A percentile compares a stretch with the other conserved stretches of the same genome.
Conservation (phyloP, 305 asterid genomes). For the Fraxinus latifolia region DNA sequence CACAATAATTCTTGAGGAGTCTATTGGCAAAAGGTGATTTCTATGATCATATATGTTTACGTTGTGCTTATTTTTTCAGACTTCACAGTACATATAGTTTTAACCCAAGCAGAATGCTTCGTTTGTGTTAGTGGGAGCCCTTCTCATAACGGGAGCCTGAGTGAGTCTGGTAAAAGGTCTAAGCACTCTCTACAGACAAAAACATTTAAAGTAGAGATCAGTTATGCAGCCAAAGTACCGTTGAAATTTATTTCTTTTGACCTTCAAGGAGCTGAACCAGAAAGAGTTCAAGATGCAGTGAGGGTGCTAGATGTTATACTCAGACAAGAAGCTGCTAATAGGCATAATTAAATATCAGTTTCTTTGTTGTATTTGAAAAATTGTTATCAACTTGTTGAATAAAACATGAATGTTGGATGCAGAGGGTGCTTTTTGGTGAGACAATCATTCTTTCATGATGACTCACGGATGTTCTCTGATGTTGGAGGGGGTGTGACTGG, state of each 20-base stretch:
- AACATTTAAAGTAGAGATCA: conserved; percentile 61
- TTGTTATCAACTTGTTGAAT: conserved; percentile 22
- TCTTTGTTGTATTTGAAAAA: conserved; percentile 6
- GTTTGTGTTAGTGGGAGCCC: conserved; percentile 37
- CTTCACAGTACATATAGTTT: background rate
- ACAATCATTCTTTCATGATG: conserved; percentile 84
- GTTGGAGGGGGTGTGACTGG: conserved; percentile 86
- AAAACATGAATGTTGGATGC: conserved; percentile 36
- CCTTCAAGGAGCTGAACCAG: conserved; percentile 66
- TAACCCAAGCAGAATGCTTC: conserved; percentile 15
- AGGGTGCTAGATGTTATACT: conserved; percentile 74
- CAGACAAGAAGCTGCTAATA: conserved; percentile 84
- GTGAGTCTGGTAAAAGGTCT: conserved; percentile 56
- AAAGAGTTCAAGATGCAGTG: conserved; percentile 58
- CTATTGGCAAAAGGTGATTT: conserved; percentile 53
- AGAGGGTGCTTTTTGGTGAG: conserved; percentile 89
- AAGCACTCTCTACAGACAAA: conserved; percentile 51
- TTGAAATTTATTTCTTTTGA: conserved; percentile 52
- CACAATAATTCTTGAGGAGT: conserved; percentile 69
- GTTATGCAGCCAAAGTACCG: conserved; percentile 69
- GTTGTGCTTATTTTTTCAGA: background rate
- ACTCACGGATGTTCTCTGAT: conserved; percentile 65
- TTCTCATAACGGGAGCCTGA: conserved; percentile 36
- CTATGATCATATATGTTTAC: conserved; percentile 18
- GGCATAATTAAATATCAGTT: conserved; percentile 35